Evolutionary conservation across 148 eudicot species (phyloP).

Genomic region (Cornus florida): DNA sequence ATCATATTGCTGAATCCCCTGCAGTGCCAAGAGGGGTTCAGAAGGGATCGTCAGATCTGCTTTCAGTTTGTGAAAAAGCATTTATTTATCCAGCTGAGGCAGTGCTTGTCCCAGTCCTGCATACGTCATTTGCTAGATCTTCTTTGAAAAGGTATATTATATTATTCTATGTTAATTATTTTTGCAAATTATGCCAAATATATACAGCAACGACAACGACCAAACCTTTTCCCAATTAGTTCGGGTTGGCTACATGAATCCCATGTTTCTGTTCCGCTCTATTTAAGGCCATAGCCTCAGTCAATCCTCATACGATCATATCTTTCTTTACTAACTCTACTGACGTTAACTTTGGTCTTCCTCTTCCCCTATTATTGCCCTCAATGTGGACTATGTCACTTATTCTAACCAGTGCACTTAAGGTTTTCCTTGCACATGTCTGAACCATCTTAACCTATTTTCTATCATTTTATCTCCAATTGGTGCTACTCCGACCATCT

Average conservation of each 20-base stretch:
- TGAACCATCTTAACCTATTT: no score
- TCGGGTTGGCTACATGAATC: not conserved
- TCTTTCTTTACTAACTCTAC: no score
- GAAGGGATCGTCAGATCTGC: slow-evolving; percentile 37
- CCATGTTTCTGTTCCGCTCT: not conserved
- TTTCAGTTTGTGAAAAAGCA: slow-evolving; percentile 54
- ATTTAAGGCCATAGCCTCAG: no score
- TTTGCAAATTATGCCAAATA: not conserved
- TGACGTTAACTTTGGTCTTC: no score
- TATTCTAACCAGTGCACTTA: no score
- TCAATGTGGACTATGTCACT: no score
- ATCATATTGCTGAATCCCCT: slow-evolving; percentile 35
- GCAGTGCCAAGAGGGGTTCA: slow-evolving; percentile 34
- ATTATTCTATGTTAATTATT: not conserved
- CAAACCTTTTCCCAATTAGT: no score
- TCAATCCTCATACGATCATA: no score
- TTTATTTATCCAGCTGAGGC: slow-evolving; percentile 88
- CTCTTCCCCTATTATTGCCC: no score
- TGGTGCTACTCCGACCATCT: not conserved
- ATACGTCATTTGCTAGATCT: slow-evolving; percentile 76
- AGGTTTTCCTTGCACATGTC: no score
- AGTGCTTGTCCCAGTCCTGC: slow-evolving; percentile 86
- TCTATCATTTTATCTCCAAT: not conserved
- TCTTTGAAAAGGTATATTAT: slow-evolving; percentile 67
- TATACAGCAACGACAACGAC: not conserved